Evolutionary conservation across 345 rosid genomes (phyloP), one percentile per base, ranked within the genome.

Genomic region (Abelmoschus esculentus): DNA sequence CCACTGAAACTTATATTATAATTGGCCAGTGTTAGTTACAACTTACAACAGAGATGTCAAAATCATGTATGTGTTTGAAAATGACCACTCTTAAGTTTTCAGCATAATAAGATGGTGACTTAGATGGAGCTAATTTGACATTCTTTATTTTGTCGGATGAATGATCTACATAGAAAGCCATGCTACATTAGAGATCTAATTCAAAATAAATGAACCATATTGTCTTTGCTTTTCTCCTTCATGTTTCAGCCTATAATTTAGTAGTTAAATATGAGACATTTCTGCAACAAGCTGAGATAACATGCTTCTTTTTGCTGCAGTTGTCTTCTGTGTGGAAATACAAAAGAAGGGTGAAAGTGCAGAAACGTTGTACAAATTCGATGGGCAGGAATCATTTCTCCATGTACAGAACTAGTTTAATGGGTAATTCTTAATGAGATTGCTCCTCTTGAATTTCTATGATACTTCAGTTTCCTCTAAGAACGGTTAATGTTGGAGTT

Each of bases 291-390:
- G 52, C 62, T 69, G 69, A 46, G 7, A 19, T 19, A 36, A 52
- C 15, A 3, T 40, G 34, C 55, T 76, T 53, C 55, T 73, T 59
- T 67, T 70, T 61, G 58, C 70, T 73, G 44, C 85, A 93, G 96
- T 71, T 91, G 70, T 80, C 93, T 46, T 86, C 91, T 55, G 84
- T 93, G 3, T 91, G 98, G 98, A 84, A 85, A 72, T 85, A 64
- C 83, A 91, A 82, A 77, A 83, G 90, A 76, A 88, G 83, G 76
- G 70, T 82, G 72, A 93, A 86, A 77, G 77, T 81, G 79, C 91
- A 83, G 65, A 93, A 82, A 52, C 90, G 97, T 73, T 91, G 98
- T 76, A 82, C 86, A 2, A 79, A 79, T 80, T 75, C 86, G 67
- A 84, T 83, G 7, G 70, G 72, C 52, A 73, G 75, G 46, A 76